Conservation (phyloP, 163 green algal genomes). For the Chlamydomonas reinhardtii region DNA sequence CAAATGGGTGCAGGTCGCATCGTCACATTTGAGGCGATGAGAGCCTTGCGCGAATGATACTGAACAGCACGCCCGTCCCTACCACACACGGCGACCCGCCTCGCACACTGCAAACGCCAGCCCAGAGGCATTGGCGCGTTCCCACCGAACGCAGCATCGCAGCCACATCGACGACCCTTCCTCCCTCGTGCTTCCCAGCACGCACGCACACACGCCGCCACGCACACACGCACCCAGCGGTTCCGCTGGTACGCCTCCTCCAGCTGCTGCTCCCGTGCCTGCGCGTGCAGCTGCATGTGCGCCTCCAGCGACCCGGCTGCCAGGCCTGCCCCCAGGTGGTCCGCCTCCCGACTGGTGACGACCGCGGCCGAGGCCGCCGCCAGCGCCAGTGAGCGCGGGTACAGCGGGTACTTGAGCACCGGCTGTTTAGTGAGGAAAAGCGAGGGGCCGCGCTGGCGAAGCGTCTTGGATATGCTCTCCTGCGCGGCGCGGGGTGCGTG, state of each 20-base stretch:
- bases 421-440: conserved; percentile 9
- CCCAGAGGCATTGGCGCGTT: too few relatives aligned
- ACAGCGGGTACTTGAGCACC: neutral
- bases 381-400: neutral
- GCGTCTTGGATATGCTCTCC: conserved; percentile 34
- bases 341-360: neutral
- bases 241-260: neutral
- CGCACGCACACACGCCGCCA: too few relatives aligned
- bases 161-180: too few relatives aligned
- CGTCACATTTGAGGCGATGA: too few relatives aligned
- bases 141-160: too few relatives aligned
- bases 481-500: neutral
- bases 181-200: too few relatives aligned
- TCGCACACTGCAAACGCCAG: neutral
- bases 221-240: neutral
- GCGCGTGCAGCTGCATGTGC: neutral
- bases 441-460: conserved; percentile 13
- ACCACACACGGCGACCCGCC: neutral
- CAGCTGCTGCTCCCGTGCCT: neutral
- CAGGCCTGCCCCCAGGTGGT: neutral
- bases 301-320: neutral
- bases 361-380: neutral
- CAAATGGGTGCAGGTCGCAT: too few relatives aligned
- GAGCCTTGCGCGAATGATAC: too few relatives aligned
- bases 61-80: too few relatives aligned